Conservation (phyloP, 2,329 filamentous ascomycete species). For the Acrocalymma vagum region DNA sequence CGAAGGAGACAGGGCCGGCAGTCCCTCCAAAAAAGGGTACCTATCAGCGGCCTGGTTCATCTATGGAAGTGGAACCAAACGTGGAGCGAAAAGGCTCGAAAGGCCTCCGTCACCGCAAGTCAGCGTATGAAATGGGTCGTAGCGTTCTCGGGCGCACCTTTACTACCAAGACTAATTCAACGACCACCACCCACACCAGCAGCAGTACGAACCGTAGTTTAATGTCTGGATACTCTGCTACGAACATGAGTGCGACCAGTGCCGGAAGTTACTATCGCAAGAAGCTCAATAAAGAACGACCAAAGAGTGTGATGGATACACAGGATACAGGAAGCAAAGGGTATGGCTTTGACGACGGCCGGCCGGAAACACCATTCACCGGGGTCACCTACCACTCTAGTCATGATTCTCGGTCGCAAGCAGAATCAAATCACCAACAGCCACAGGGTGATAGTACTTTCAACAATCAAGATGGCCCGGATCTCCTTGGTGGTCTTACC, state of each 20-base stretch:
- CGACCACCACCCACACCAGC: conserved; percentile 70
- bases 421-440: conserved; percentile 56
- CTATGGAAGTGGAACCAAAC: conserved; percentile 41
- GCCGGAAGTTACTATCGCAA: conserved; percentile 90
- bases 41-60: conserved; percentile 52
- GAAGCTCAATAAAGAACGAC: conserved; percentile 62
- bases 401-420: conserved; percentile 71
- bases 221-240: conserved; percentile 93
- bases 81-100: conserved; percentile 40
- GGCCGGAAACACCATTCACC: conserved; percentile 68
- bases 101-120: conserved; percentile 70
- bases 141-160: conserved; percentile 78
- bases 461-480: conserved; percentile 69
- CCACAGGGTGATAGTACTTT: conserved; percentile 62
- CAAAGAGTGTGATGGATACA: conserved; percentile 72
- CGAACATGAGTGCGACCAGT: conserved; percentile 92
- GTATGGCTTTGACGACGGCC: conserved; percentile 46
- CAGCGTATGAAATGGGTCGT: conserved; percentile 78
- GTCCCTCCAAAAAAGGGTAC: conserved; percentile 67
- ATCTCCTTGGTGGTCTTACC: conserved; percentile 78
- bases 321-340: conserved; percentile 49
- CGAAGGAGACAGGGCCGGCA: conserved; percentile 56
- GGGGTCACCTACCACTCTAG: conserved; percentile 92
- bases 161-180: conserved; percentile 88
- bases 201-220: conserved; percentile 82